These are phyloP conservation scores for Artemisia tridentata DNA, from an alignment of 129 eudicot genomes.

Conservation along the genomic window DNA sequence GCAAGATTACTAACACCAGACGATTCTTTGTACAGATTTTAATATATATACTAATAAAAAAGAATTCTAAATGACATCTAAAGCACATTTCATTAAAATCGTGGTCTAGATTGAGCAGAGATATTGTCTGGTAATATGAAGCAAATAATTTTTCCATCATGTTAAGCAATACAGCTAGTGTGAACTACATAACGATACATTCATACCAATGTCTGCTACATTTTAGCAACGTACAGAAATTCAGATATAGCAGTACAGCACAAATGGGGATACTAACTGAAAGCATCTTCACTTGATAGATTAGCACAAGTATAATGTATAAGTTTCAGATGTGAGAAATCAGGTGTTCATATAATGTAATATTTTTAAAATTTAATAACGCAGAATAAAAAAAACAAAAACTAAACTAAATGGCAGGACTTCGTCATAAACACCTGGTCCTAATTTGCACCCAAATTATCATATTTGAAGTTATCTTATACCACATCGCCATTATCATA, in stretches of 20 bases:
- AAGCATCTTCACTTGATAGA: neutral
- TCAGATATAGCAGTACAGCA: too few relatives aligned
- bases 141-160: too few relatives aligned
- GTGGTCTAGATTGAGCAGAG: too few relatives aligned
- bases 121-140: too few relatives aligned
- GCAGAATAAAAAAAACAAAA: too few relatives aligned
- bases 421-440: neutral
- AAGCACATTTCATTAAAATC: neutral
- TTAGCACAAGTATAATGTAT: conserved; percentile 1
- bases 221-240: too few relatives aligned
- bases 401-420: neutral
- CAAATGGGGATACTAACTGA: neutral
- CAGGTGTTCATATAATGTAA: neutral
- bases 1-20: too few relatives aligned
- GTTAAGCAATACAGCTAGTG: too few relatives aligned
- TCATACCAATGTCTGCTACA: too few relatives aligned
- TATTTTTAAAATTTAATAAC: too few relatives aligned
- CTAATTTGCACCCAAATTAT: neutral
- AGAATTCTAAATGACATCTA: neutral
- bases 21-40: too few relatives aligned
- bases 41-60: neutral
- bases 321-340: neutral
- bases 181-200: too few relatives aligned
- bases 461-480: neutral
- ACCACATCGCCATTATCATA: conserved; percentile 1